Base-by-base conservation (phyloP, 805 yeast genomes). In the Candida cerambycidarum region DNA sequence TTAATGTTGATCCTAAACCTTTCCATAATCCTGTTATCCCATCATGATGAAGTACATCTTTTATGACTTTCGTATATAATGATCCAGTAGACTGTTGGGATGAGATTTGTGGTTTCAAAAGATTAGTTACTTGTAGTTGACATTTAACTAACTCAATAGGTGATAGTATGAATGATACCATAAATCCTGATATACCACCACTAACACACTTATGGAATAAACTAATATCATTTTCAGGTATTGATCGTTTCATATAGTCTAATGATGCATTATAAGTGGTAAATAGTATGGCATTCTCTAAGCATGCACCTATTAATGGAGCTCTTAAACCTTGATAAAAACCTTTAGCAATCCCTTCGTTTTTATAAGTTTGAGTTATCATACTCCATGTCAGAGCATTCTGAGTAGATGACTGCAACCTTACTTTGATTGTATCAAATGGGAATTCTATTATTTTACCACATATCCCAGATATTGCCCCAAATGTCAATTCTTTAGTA, bases 61-160 rank as follows among this genome's bases (percentile, higher is more conserved):
- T 50, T 36, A 69, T 56, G 7, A 63, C 52, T 6, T 62, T 39
- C 30, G 34, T 67, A 63, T 70, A 54, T 1, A 53, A 75, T 2
- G 31, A 14, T 4, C 32, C 25, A n/a, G n/a, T n/a, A n/a, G n/a
- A n/a, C 17, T 17, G 8, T 5, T 4, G n/a, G 5, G 11, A 11
- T 5, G 12, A 4, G 4, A 13, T 4, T 21, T 35, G 38, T 15
- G 38, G 33, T 14, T 15, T 15, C 16, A 51, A 41, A 27, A 65
- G 41, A 44, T 69, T 69, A 18, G 62, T 55, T 14, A 92, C 95
- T 62, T 92, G 98, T 58, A 90, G 65, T 56, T 82, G 82, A 63
- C 97, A 90, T 61, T 92, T 92, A 53, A 92, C 72, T 45, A 92
- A 69, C 61, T 92, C 98, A n/a, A 92, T 82, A 0, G 98, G 98